Evolutionary conservation across 2,329 filamentous ascomycete species (phyloP).

Genomic region (Phialemonium atrogriseum): DNA sequence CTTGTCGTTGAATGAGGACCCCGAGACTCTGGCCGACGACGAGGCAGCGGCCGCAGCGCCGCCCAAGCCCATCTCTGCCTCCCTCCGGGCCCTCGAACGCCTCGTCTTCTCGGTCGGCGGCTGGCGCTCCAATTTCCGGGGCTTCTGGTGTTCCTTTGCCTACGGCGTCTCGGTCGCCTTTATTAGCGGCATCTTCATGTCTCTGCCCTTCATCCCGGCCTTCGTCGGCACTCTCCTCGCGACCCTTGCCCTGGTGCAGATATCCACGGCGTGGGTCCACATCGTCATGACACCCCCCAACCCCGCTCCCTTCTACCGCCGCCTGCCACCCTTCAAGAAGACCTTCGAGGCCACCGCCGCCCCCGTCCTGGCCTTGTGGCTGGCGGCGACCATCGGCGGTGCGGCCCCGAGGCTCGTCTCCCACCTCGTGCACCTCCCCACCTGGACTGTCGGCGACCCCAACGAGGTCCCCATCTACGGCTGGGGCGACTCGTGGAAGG

Average conservation of each 20-base stretch:
- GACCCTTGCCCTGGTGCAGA: constrained; percentile 54
- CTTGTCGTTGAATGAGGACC: constrained; percentile 32
- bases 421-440: constrained; percentile 37
- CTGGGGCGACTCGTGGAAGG: constrained; percentile 35
- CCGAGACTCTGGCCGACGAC: no score
- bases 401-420: constrained; percentile 39
- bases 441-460: constrained; percentile 18
- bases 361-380: constrained; percentile 56
- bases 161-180: constrained; percentile 22
- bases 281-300: constrained; percentile 69
- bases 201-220: constrained; percentile 24
- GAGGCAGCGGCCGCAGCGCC: constrained; percentile 26
- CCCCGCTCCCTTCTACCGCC: constrained; percentile 54
- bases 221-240: constrained; percentile 40
- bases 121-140: constrained; percentile 60
- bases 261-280: constrained; percentile 76
- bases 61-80: constrained; percentile 38
- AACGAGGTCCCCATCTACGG: constrained; percentile 27
- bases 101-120: constrained; percentile 56
- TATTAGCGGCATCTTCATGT: constrained; percentile 35
- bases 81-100: constrained; percentile 40
- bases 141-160: constrained; percentile 43
- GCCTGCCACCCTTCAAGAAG: constrained; percentile 57
- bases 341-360: constrained; percentile 61
- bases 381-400: constrained; percentile 42